Conservation (phyloP, 2,329 filamentous ascomycete species). For the Lasiodiplodia sp. region DNA sequence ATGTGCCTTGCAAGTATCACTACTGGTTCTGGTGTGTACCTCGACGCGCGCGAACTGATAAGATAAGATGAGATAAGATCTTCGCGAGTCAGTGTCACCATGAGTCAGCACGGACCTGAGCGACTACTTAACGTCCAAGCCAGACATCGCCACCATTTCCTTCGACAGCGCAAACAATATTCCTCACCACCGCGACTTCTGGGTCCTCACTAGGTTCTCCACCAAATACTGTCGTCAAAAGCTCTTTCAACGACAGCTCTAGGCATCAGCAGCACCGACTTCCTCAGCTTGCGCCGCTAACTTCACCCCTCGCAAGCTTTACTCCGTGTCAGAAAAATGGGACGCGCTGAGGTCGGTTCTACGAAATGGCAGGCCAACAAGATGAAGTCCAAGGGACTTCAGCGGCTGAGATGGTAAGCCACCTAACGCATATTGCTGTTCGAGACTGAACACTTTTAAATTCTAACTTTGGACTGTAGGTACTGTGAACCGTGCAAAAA, state of each 20-base stretch:
- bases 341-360: constrained; percentile 88
- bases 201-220: not conserved
- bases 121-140: not conserved
- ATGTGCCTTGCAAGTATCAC: not conserved
- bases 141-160: not conserved
- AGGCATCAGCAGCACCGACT: not conserved
- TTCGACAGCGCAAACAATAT: not conserved
- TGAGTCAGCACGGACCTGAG: not conserved
- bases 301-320: not conserved
- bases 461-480: not conserved
- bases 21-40: not conserved
- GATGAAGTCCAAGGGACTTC: constrained; percentile 80
- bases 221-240: not conserved
- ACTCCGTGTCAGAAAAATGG: constrained; percentile 68
- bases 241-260: not conserved
- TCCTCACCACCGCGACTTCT: not conserved
- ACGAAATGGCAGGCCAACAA: constrained; percentile 92
- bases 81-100: not conserved
- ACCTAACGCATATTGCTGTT: not conserved
- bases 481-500: constrained; percentile 84
- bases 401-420: constrained; percentile 78
- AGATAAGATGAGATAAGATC: not conserved
- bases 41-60: not conserved
- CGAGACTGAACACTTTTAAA: not conserved
- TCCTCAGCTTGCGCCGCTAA: not conserved